Evolutionary conservation across 2,329 filamentous ascomycete species (phyloP), one percentile per base, ranked within the genome.

Genomic region (Alternaria tenuissima): DNA sequence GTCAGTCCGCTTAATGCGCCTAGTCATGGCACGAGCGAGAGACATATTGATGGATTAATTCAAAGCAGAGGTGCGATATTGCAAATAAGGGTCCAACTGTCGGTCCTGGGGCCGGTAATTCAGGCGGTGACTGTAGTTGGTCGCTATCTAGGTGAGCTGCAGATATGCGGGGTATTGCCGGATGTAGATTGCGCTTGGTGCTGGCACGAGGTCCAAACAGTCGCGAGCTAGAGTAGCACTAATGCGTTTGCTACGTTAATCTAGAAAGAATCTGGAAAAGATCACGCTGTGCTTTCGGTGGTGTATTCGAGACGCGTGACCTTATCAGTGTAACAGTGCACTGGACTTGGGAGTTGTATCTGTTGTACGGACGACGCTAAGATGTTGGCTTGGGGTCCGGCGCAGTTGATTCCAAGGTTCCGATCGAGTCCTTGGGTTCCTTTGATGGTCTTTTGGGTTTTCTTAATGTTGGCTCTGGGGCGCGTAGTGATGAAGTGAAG

Each of bases 21-120:
- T 87, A 68, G 88, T 91, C 77, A 94, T 91, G 60, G 90, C 90
- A 75, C 91, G 86, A 53, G 89, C 85, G 69, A 94, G 81, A 71
- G 86, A 88, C 84, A 84, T 83, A 66, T 65, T 79, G 74, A 63
- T 56, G 54, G 65, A 68, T 76, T 76, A 71, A 74, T 76, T 67
- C 66, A 49, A 61, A 58, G 63, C 63, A 63, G 58, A 71, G 70
- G 72, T 65, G 62, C 61, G 65, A 61, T 67, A 67, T 66, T 70
- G 65, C 61, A 66, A 61, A 61, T 59, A 58, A 67, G 68, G 68
- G 58, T 64, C 63, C 64, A 67, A 67, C 66, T 62, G 62, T 56
- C 66, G 68, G 69, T 63, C 32, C 57, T 57, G 71, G 70, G 73
- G 66, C 75, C 73, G 73, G 71, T 63, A 72, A 72, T 74, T 68